Percentiles rank a stretch among this genome's conserved stretches.
Evolutionary conservation across 116 monocot species (phyloP).

Genomic region (Posidonia oceanica): DNA sequence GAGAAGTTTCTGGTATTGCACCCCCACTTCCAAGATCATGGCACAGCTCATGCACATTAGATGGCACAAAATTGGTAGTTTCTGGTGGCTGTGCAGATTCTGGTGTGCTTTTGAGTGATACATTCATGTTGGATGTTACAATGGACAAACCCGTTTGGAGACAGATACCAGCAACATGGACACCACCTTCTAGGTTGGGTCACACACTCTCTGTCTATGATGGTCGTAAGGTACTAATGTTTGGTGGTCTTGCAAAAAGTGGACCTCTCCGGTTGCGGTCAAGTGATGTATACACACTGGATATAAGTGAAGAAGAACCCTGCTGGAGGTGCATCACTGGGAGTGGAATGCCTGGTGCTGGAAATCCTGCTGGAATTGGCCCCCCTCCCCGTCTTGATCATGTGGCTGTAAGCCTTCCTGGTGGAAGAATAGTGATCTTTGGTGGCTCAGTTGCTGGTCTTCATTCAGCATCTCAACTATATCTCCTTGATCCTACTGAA

Average conservation of each 20-base stretch:
- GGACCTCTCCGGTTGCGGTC: conserved; percentile 60
- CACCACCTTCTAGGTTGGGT: conserved; percentile 68
- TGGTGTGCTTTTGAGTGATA: conserved; percentile 13
- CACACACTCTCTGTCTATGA: conserved; percentile 62
- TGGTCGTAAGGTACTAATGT: conserved; percentile 66
- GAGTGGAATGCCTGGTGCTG: conserved; percentile 74
- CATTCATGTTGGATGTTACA: conserved; percentile 57
- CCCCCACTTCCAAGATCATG: conserved; percentile 74
- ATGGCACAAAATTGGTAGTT: conserved; percentile 70
- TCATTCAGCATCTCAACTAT: conserved; percentile 53
- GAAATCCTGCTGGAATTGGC: conserved; percentile 56
- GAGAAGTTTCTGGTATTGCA: conserved; percentile 62
- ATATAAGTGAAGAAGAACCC: conserved; percentile 52
- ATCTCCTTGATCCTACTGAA: conserved; percentile 53
- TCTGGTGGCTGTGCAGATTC: conserved; percentile 88
- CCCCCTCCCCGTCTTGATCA: conserved; percentile 84
- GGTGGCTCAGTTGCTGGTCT: conserved; percentile 63
- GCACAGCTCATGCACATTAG: conserved; percentile 79
- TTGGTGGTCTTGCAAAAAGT: conserved; percentile 76
- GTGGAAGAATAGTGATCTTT: conserved; percentile 61
- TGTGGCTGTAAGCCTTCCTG: conserved; percentile 66
- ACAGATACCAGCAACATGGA: conserved; percentile 63
- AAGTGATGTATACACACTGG: conserved; percentile 67
- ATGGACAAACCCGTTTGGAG: conserved; percentile 73
- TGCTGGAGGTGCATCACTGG: conserved; percentile 69